These are phyloP conservation scores for Wallacemonas sp. DNA, from an alignment of 208 protist genomes.

Conservation along the genomic window DNA sequence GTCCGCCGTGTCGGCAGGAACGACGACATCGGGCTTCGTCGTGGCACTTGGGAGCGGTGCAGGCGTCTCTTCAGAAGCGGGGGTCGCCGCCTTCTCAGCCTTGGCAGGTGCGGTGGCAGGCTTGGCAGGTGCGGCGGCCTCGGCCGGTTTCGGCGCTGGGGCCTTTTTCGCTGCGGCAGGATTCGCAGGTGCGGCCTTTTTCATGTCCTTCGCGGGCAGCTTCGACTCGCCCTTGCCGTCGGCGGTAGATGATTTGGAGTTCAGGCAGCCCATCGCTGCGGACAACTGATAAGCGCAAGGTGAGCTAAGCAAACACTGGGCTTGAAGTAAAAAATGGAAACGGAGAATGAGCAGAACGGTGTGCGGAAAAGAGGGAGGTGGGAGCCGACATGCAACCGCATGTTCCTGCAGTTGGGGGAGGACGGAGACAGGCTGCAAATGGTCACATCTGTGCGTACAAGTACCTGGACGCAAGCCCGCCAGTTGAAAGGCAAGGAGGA, in stretches of 20 bases:
- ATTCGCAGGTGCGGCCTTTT: neutral
- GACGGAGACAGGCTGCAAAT: no score
- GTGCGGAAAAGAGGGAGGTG: neutral
- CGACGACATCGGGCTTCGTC: no score
- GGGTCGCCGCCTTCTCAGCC: neutral
- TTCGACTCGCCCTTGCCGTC: conserved; percentile 5
- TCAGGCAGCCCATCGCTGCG: conserved; percentile 11
- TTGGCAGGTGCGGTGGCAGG: neutral
- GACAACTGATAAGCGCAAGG: no score
- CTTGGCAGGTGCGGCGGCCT: neutral
- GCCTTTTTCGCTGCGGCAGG: neutral
- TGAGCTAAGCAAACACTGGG: neutral
- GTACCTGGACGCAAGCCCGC: no score
- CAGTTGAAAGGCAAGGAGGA: no score
- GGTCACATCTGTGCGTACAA: no score
- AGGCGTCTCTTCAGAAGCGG: neutral
- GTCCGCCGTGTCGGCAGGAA: neutral
- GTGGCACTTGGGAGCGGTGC: no score
- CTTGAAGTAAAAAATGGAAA: conserved; percentile 2
- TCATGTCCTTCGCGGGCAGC: neutral
- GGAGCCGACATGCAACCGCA: conserved; percentile 9
- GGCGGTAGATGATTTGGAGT: conserved; percentile 1
- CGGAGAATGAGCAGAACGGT: conserved; percentile 7
- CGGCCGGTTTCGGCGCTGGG: neutral
- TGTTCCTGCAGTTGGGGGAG: no score